These are phyloP conservation scores for Kokia cookei DNA, from an alignment of 441 rosid genomes.

Conservation along the genomic window DNA sequence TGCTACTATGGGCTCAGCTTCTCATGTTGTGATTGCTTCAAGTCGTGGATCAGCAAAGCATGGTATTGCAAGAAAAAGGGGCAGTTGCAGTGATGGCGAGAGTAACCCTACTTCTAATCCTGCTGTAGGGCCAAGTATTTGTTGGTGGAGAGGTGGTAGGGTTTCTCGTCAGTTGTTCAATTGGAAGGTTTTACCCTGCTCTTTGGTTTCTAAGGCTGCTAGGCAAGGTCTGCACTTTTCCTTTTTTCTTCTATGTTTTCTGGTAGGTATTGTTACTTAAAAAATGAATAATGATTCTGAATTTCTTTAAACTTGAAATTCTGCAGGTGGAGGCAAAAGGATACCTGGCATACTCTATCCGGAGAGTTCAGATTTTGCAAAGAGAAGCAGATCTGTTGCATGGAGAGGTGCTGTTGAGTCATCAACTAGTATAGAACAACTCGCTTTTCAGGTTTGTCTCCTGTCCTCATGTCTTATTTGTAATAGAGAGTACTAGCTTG, in stretches of 20 bases:
- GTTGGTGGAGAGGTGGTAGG: slow-evolving; percentile 98
- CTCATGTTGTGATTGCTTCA: slow-evolving; percentile 54
- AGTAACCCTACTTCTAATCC: slow-evolving; percentile 46
- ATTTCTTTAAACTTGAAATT: slow-evolving; percentile 39
- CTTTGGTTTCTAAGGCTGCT: slow-evolving; percentile 79
- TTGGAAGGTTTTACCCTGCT: slow-evolving; percentile 79
- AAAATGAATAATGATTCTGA: slow-evolving; percentile 34
- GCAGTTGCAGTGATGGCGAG: slow-evolving; percentile 41
- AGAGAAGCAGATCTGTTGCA: slow-evolving; percentile 69
- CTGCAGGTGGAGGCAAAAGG: slow-evolving; percentile 77
- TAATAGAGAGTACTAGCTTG: neutral
- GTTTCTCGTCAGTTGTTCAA: slow-evolving; percentile 71
- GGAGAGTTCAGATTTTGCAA: slow-evolving; percentile 80
- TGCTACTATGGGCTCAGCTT: slow-evolving; percentile 67
- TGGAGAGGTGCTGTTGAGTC: slow-evolving; percentile 98
- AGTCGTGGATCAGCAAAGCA: slow-evolving; percentile 54
- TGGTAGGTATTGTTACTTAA: neutral
- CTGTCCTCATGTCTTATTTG: neutral
- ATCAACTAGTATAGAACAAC: slow-evolving; percentile 73
- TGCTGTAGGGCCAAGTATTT: slow-evolving; percentile 60
- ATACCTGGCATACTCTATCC: slow-evolving; percentile 81
- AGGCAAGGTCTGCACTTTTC: slow-evolving; percentile 67
- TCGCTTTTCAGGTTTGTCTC: slow-evolving; percentile 73
- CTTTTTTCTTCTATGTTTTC: neutral
- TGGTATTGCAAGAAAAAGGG: slow-evolving; percentile 60